Evolutionary conservation across 2,329 filamentous ascomycete genomes (phyloP).

Genomic region (Helminthosporium solani): DNA sequence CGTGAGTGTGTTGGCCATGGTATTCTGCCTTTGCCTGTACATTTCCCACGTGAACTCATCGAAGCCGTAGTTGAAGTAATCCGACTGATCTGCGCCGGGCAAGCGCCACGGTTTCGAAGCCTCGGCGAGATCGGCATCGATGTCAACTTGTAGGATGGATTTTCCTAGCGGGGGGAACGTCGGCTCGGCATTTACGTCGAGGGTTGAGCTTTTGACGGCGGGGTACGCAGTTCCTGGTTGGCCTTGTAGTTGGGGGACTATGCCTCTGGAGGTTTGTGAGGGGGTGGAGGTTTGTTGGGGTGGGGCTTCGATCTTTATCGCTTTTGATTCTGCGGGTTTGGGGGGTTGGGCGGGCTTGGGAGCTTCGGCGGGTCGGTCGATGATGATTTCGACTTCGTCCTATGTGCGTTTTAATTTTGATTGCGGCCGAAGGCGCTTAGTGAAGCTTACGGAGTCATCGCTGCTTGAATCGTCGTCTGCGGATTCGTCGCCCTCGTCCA

Average conservation of each 20-base stretch:
- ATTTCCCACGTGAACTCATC: slow-evolving; percentile 98
- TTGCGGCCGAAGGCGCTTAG: slow-evolving; percentile 6
- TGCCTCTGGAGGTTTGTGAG: slow-evolving; percentile 15
- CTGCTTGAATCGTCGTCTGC: slow-evolving; percentile 49
- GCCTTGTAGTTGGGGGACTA: slow-evolving; percentile 19
- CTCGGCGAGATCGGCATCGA: slow-evolving; percentile 60
- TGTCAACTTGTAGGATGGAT: slow-evolving; percentile 62
- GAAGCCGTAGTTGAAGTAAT: slow-evolving; percentile 99
- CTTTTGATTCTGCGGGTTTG: slow-evolving; percentile 30
- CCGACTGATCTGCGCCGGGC: slow-evolving; percentile 89
- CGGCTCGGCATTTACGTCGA: slow-evolving; percentile 83
- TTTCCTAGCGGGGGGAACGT: slow-evolving; percentile 72
- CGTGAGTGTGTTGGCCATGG: slow-evolving; percentile 72
- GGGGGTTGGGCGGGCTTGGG: slow-evolving; percentile 41
- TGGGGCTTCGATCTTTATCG: slow-evolving; percentile 41
- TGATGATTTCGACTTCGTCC: slow-evolving; percentile 56
- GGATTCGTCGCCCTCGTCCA: slow-evolving; percentile 42
- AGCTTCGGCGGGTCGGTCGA: slow-evolving; percentile 48
- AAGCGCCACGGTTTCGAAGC: slow-evolving; percentile 91
- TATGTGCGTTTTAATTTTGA: slow-evolving; percentile 22
- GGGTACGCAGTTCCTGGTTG: slow-evolving; percentile 52
- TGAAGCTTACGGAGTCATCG: slow-evolving; percentile 43
- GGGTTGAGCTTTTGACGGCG: slow-evolving; percentile 70
- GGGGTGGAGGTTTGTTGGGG: slow-evolving; percentile 25
- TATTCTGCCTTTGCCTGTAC: slow-evolving; percentile 87